These are phyloP conservation scores for Sporobolomyces pararoseus DNA, from an alignment of 768 basidiomycete genomes.

Conservation along the genomic window DNA sequence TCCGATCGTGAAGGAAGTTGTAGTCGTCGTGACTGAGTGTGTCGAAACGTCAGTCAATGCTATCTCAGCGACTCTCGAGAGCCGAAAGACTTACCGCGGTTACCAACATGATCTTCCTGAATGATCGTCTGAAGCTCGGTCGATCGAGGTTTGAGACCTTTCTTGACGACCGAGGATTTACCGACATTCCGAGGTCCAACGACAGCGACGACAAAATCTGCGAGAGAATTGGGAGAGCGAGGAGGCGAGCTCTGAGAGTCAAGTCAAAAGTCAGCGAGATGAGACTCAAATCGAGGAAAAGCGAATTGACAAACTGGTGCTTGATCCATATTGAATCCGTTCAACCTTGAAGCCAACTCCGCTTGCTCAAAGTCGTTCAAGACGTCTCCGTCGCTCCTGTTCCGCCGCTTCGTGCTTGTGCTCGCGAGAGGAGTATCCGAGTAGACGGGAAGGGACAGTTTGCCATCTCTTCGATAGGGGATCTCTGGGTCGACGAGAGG, in stretches of 20 bases:
- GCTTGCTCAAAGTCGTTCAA: background rate
- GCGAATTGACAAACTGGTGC: background rate
- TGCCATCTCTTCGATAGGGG: background rate
- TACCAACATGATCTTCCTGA: constrained; percentile 35
- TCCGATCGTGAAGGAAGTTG: constrained; percentile 42
- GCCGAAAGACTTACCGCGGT: constrained; percentile 41
- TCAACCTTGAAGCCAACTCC: background rate
- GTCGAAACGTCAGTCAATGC: background rate
- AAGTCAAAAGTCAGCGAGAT: background rate
- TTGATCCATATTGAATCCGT: background rate
- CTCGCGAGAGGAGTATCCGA: background rate
- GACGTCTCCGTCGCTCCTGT: constrained; percentile 3
- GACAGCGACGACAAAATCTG: constrained; percentile 58
- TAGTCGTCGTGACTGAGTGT: constrained; percentile 27
- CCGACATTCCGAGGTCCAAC: constrained; percentile 75
- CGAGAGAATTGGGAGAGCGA: constrained; percentile 5
- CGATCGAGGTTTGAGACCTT: constrained; percentile 59
- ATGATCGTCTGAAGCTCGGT: constrained; percentile 19
- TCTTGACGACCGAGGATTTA: constrained; percentile 74
- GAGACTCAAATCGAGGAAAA: background rate
- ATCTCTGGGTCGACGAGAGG: background rate
- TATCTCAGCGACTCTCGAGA: too few relatives aligned
- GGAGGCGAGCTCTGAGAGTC: background rate
- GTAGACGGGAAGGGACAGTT: constrained; percentile 9
- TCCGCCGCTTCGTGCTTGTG: background rate